phyloP scores from a whole-genome alignment of 1,284 basidiomycete species.

The Pascua guehoae region DNA sequence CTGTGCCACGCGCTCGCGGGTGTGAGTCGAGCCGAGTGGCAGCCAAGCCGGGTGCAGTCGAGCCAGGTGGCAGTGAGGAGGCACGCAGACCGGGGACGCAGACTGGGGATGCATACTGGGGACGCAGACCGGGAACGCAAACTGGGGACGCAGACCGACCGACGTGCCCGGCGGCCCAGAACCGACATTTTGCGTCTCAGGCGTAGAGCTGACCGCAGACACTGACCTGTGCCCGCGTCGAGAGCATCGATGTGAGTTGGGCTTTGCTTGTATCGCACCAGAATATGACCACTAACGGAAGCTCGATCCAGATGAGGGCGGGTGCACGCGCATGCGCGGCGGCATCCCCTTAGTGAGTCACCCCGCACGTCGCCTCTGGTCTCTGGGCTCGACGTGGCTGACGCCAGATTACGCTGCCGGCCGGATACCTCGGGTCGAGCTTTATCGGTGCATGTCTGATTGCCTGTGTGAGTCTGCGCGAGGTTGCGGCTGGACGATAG shows the following conservation, averaged over 20 bases:
- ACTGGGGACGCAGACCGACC: too few species aligned
- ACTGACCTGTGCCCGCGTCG: slow-evolving; percentile 85
- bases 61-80: too few species aligned
- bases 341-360: slow-evolving; percentile 66
- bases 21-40: slow-evolving; percentile 26
- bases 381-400: slow-evolving; percentile 6
- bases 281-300: slow-evolving; percentile 15
- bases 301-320: slow-evolving; percentile 72
- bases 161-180: too few species aligned
- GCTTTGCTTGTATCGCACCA: slow-evolving; percentile 51
- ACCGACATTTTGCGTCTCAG: too few species aligned
- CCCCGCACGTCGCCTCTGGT: slow-evolving; percentile 88
- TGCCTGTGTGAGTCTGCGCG: slow-evolving; percentile 59
- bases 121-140: too few species aligned
- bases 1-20: slow-evolving; percentile 74
- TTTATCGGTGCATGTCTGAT: slow-evolving; percentile 87
- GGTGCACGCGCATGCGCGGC: slow-evolving; percentile 87
- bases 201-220: slow-evolving; percentile 47
- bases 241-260: slow-evolving; percentile 72
- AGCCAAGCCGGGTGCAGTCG: too few species aligned
- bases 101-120: too few species aligned
- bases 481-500: too few species aligned
- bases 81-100: too few species aligned
- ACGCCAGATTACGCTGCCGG: slow-evolving; percentile 56
- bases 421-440: slow-evolving; percentile 87